Conservation (phyloP, 2,329 filamentous ascomycete species). For the Aspergillus puulaauensis region DNA sequence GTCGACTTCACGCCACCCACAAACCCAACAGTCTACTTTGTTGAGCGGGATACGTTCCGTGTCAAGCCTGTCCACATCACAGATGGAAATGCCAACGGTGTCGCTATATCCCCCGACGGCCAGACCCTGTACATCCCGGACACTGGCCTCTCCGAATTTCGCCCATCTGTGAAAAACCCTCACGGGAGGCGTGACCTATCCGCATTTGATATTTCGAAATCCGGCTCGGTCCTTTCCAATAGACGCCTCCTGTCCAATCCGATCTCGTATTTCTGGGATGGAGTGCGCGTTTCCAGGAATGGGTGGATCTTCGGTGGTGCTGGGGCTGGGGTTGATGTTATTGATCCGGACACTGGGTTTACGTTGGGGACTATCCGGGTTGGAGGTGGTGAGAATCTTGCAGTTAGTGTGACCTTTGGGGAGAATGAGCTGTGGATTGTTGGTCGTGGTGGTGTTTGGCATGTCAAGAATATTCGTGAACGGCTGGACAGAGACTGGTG, state of each 20-base stretch:
- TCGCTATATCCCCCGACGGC: slow-evolving; percentile 25
- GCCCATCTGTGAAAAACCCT: background rate
- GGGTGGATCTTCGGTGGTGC: slow-evolving; percentile 14
- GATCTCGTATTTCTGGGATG: slow-evolving; percentile 15
- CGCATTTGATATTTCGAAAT: slow-evolving; percentile 7
- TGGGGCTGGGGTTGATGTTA: slow-evolving; percentile 14
- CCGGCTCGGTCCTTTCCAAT: slow-evolving; percentile 3
- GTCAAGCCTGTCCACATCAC: slow-evolving; percentile 8
- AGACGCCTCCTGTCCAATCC: slow-evolving; percentile 9
- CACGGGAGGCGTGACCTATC: slow-evolving; percentile 7
- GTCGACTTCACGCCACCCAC: slow-evolving; percentile 10
- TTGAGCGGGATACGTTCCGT: slow-evolving; percentile 6
- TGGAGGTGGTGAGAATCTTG: slow-evolving; percentile 14
- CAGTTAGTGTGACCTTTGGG: slow-evolving; percentile 11
- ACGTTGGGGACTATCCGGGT: slow-evolving; percentile 12
- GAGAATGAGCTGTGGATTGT: slow-evolving; percentile 17
- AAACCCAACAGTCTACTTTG: slow-evolving; percentile 13
- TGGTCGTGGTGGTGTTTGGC: slow-evolving; percentile 13
- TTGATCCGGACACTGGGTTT: slow-evolving; percentile 12
- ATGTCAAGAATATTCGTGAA: slow-evolving; percentile 9
- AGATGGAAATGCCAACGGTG: slow-evolving; percentile 20
- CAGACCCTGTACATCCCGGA: slow-evolving; percentile 26
- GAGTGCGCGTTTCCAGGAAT: slow-evolving; percentile 7
- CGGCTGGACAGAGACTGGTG: slow-evolving; percentile 13
- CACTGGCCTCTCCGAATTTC: slow-evolving; percentile 19